Base-by-base conservation (phyloP, 2,329 filamentous ascomycete genomes). In the Colletotrichum lentis region DNA sequence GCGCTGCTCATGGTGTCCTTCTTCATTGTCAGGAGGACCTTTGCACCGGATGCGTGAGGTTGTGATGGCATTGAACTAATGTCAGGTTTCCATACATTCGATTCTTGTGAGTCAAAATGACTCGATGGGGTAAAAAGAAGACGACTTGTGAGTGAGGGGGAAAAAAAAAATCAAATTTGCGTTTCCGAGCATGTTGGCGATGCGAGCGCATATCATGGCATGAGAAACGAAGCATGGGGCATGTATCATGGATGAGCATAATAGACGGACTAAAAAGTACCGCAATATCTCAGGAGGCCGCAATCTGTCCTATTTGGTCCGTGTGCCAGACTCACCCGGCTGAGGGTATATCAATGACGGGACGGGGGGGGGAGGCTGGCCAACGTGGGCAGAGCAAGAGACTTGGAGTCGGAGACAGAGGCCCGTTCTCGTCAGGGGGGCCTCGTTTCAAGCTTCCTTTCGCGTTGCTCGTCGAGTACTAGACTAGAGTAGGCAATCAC, bases 21-120 rank as follows among this genome's bases (percentile, higher is more conserved):
- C 47, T 71, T 72, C 31, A 64, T 72, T n/a, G 37, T 72, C 49
- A 72, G 67, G 65, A 65, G 52, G 49, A 69, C n/a, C 50, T 72
- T 72, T 53, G n/a, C 50, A 12, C 22, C 63, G 18, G 37, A 53
- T 24, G 35, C 27, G 41, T 24, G 27, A 31, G 27, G 27, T 31
- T 31, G 27, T 31, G 27, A 31, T 31, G 12, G 24, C 3, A 8
- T 56, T 24, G 10, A 12, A 20, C 22, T 1, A 35, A n/a, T 1
- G 20, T 14, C n/a, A n/a, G 1, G 37, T 11, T 16, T 22, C 11
- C n/a, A 5, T 14, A 1, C 22, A 5, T 35, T 24, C 24, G 20
- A 20, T 20, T 22, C 20, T 14, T 39, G 8, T n/a, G 31, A 3
- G 12, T 5, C 10, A 22, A 8, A 53, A 37, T 31, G 3, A 8